These are phyloP conservation scores for Amaranthus tricolor DNA, from an alignment of 179 eudicot genomes.

Conservation along the genomic window DNA sequence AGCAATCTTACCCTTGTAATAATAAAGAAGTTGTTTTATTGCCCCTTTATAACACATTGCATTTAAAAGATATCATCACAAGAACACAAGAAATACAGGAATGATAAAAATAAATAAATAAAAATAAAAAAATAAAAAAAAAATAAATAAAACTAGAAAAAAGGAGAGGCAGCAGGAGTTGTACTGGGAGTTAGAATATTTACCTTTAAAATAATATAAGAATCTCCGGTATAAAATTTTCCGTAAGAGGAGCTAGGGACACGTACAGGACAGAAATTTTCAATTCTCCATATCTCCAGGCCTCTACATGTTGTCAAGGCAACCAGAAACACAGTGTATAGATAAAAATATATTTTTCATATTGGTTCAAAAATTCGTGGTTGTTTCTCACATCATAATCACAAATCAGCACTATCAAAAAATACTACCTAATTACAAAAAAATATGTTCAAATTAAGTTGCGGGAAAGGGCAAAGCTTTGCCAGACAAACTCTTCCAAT, in stretches of 20 bases:
- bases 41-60: no score
- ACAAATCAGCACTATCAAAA: no score
- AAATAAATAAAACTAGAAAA: no score
- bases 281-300: slow-evolving; percentile 93
- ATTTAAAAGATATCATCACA: background rate
- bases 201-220: slow-evolving; percentile 85
- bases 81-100: background rate
- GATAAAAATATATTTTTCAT: background rate
- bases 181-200: background rate
- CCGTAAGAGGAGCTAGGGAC: slow-evolving; percentile 66
- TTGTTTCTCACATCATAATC: slow-evolving; percentile 4
- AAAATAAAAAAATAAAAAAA: no score
- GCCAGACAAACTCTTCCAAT: background rate
- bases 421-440: background rate
- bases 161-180: no score
- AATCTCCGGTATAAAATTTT: slow-evolving; percentile 81
- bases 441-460: background rate
- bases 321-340: slow-evolving; percentile 3
- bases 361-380: background rate
- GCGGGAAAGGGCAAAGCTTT: background rate
- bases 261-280: slow-evolving; percentile 70
- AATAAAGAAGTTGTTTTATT: no score
- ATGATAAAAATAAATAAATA: background rate
- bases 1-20: no score
- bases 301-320: slow-evolving; percentile 76